Evolutionary conservation across 2,329 filamentous ascomycete species (phyloP), one percentile per base, ranked within the genome.

Genomic region (Karstenula rhodostoma): DNA sequence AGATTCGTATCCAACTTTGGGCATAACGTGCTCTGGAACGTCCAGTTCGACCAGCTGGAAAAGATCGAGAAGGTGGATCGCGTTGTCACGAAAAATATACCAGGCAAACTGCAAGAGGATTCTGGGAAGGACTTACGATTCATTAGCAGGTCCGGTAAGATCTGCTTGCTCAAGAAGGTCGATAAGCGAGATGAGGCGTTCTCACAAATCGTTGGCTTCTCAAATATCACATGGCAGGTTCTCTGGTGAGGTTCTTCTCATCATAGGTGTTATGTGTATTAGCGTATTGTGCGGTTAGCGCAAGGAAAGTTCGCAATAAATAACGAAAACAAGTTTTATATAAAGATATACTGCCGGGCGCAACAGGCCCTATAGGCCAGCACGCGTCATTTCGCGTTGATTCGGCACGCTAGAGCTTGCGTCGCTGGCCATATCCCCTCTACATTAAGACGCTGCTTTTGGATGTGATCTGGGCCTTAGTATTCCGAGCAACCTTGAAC

Each of bases 161-260:
- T 33, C 4, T 64, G 40, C 23, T 8, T 69, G 22, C 32, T 74
- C 19, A 60, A 57, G 23, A 59, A 70, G 46, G 53, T 77, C 60
- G 62, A 70, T 9, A 54, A 59, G 42, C 68, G 74, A 10, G 65
- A 77, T 48, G 63, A 75, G 60, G 73, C 65, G 2, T 76, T 76
- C 56, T 64, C 64, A 2, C 74, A 76, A 62, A 68, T 77, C 50
- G 53, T 76, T 13, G 74, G 73, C 13, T 76, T 72, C 37, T 72
- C 71, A 51, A 50, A 61, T 25, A 56, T 60, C 17, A 37, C 25
- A 1, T 77, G 73, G 73, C 73, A 76, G 65, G 68, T 76, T 23
- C 62, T 68, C 44, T 74, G 72, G 72, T 74, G 22, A 37, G n/a
- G 47, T 9, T n/a, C 7, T 32, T 2, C 8, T 9, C 12, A 9